Evolutionary conservation across 257 asterid genomes (phyloP).

Genomic region (Asclepias syriaca): DNA sequence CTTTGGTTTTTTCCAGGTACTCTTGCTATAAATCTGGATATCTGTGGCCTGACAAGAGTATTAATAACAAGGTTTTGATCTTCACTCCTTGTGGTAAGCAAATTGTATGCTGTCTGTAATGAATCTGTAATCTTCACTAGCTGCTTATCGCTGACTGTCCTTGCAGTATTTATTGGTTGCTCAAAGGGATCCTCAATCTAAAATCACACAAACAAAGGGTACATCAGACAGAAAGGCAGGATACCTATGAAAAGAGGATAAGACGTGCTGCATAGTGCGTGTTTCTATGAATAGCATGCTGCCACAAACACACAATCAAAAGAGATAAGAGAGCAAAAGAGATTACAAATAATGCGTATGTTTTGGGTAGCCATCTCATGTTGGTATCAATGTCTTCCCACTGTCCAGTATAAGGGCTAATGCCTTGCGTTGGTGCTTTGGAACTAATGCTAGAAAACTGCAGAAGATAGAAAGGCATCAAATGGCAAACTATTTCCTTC

Average conservation of each 20-base stretch:
- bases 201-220: background rate
- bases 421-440: constrained; percentile 62
- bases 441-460: constrained; percentile 73
- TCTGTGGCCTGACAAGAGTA: constrained; percentile 48
- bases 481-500: constrained; percentile 12
- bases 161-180: constrained; percentile 79
- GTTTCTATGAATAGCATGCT: no score
- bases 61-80: constrained; percentile 29
- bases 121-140: constrained; percentile 50
- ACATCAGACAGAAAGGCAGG: background rate
- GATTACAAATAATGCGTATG: constrained; percentile 69
- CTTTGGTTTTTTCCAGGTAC: constrained; percentile 24
- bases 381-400: constrained; percentile 74
- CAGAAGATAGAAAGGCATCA: constrained; percentile 26
- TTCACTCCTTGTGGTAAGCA: constrained; percentile 39
- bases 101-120: constrained; percentile 38
- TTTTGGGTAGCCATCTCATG: constrained; percentile 94
- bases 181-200: constrained; percentile 99
- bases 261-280: background rate
- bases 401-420: constrained; percentile 58
- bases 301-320: background rate
- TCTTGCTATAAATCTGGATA: constrained; percentile 29
- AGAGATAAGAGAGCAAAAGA: constrained; percentile 28
- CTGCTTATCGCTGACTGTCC: constrained; percentile 53
- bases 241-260: background rate